phyloP scores from a whole-genome alignment of 164 flowering plant species.

The Nelumbo lutea region DNA sequence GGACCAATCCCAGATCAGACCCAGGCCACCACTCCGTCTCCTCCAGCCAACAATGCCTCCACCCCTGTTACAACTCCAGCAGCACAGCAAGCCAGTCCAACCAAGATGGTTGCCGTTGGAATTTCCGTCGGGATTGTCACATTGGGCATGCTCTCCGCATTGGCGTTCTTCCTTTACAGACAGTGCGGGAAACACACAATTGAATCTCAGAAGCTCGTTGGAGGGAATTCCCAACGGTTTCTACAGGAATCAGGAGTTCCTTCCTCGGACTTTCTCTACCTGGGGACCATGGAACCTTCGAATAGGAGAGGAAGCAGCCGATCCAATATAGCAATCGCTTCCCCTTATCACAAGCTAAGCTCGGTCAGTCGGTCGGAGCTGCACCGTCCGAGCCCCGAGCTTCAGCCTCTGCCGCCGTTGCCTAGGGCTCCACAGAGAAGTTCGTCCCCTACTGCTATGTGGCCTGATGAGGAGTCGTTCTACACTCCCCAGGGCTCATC shows the following conservation, averaged over 20 bases:
- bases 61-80: constrained; percentile 32
- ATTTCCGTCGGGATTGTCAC: constrained; percentile 75
- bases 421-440: constrained; percentile 17
- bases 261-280: constrained; percentile 61
- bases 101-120: constrained; percentile 60
- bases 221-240: constrained; percentile 24
- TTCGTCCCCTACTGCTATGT: constrained; percentile 11
- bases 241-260: constrained; percentile 33
- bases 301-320: constrained; percentile 20
- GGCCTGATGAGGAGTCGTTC: constrained; percentile 68
- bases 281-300: constrained; percentile 75
- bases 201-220: constrained; percentile 68
- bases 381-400: constrained; percentile 88
- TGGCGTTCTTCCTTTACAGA: constrained; percentile 64
- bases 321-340: constrained; percentile 24
- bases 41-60: constrained; percentile 25
- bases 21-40: constrained; percentile 23
- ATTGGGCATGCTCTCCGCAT: constrained; percentile 66
- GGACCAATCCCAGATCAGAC: constrained; percentile 34
- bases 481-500: constrained; percentile 67
- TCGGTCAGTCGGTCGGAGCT: constrained; percentile 52
- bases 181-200: constrained; percentile 40
- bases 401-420: constrained; percentile 87
- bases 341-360: constrained; percentile 66
- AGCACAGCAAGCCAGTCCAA: constrained; percentile 44